phyloP scores from a whole-genome alignment of 208 protist genomes.

The Trypanosomatidae sp. region DNA sequence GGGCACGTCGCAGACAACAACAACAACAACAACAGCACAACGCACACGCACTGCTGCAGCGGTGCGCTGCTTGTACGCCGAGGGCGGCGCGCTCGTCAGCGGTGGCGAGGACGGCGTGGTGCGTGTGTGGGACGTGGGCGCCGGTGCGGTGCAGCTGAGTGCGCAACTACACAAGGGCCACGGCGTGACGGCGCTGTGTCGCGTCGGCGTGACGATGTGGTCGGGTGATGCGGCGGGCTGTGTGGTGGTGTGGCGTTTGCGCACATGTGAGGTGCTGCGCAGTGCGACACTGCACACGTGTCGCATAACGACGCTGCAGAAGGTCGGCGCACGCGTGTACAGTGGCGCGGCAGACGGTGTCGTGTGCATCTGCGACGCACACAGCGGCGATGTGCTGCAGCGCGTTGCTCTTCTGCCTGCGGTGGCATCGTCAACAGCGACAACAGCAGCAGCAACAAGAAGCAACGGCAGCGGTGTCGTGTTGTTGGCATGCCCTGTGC shows the following conservation, averaged over 20 bases:
- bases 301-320: constrained; percentile 30
- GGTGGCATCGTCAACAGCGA: not conserved
- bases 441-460: not conserved
- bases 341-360: constrained; percentile 51
- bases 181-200: constrained; percentile 52
- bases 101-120: constrained; percentile 69
- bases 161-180: constrained; percentile 7
- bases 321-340: constrained; percentile 59
- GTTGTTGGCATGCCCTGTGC: no score
- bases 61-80: constrained; percentile 63
- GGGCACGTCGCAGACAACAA: not conserved
- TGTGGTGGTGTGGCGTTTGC: constrained; percentile 51
- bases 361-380: constrained; percentile 44
- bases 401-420: constrained; percentile 14
- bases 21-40: not conserved
- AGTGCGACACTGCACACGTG: constrained; percentile 26
- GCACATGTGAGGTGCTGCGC: constrained; percentile 47
- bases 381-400: constrained; percentile 27
- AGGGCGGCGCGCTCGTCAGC: constrained; percentile 68
- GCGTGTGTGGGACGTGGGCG: constrained; percentile 72
- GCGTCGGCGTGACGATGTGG: constrained; percentile 67
- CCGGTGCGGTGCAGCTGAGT: constrained; percentile 9
- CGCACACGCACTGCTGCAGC: constrained; percentile 11
- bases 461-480: no score
- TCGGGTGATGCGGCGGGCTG: constrained; percentile 58